phyloP scores from a whole-genome alignment of 2,329 filamentous ascomycete genomes.

The Aspergillus tubingensis region DNA sequence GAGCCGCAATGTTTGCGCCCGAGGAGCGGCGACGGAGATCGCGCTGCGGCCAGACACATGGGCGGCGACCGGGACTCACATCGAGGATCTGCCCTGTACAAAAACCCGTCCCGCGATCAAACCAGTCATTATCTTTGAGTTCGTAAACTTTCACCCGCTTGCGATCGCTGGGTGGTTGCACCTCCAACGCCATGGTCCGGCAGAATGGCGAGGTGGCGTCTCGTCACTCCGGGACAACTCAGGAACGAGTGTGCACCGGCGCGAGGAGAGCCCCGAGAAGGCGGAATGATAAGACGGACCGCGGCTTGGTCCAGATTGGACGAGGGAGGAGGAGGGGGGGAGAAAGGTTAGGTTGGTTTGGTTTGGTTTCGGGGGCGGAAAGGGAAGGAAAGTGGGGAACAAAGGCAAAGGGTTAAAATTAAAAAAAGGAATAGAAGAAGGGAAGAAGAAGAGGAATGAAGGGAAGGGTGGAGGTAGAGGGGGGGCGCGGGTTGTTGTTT shows the following conservation, averaged over 20 bases:
- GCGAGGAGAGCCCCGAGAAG: conserved; percentile 32
- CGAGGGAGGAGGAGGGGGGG: conserved; percentile 9
- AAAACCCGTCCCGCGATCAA: conserved; percentile 94
- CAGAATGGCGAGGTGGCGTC: conserved; percentile 34
- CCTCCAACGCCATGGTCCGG: conserved; percentile 51
- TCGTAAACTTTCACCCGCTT: conserved; percentile 96
- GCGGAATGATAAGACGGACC: conserved; percentile 18
- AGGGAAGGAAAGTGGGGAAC: conserved; percentile 19
- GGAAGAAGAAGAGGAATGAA: conserved; percentile 7
- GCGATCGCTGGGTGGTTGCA: conserved; percentile 52
- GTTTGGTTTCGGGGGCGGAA: conserved; percentile 1
- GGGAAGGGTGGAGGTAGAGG: conserved; percentile 1
- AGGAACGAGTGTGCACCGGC: conserved; percentile 37
- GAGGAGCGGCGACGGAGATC: conserved; percentile 14
- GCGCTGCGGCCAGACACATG: conserved; percentile 11
- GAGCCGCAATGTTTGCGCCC: conserved; percentile 23
- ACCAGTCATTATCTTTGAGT: conserved; percentile 98
- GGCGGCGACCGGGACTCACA: conserved; percentile 55
- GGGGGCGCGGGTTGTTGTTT: conserved; percentile 13
- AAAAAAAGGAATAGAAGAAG: conserved; percentile 21
- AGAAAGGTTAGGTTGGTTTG: background rate
- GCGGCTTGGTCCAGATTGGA: conserved; percentile 16
- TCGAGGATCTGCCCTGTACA: conserved; percentile 76
- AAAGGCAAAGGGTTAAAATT: conserved; percentile 22
- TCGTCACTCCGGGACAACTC: conserved; percentile 43